Conservation (phyloP, 1,284 basidiomycete species). For the Naganishia cerealis region DNA sequence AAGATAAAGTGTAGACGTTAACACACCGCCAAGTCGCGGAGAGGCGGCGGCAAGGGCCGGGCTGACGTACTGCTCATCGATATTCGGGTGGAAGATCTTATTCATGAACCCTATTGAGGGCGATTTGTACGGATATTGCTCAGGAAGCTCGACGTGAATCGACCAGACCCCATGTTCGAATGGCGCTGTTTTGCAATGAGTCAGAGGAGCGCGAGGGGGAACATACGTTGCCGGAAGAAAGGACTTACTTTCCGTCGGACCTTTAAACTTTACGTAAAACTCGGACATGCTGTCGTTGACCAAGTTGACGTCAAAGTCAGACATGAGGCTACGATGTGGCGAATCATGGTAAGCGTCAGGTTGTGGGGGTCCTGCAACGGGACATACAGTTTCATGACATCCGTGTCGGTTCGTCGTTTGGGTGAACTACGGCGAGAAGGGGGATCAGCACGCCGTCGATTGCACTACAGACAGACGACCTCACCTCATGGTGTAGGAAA, state of each 20-base stretch:
- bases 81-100: slow-evolving; percentile 99
- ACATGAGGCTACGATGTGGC: slow-evolving; percentile 61
- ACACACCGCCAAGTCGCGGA: slow-evolving; percentile 38
- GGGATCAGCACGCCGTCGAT: not conserved
- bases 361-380: not conserved
- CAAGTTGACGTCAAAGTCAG: slow-evolving; percentile 92
- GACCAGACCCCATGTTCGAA: slow-evolving; percentile 97
- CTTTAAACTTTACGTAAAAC: slow-evolving; percentile 94
- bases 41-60: not conserved
- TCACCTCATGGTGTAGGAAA: not conserved
- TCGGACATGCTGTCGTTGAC: slow-evolving; percentile 99
- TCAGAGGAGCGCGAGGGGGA: slow-evolving; percentile 22
- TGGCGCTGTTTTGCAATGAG: slow-evolving; percentile 68
- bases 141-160: slow-evolving; percentile 98
- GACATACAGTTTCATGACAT: slow-evolving; percentile 96
- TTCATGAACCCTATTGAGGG: slow-evolving; percentile 99
- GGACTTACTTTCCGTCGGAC: slow-evolving; percentile 85
- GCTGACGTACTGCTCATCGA: slow-evolving; percentile 86
- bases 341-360: slow-evolving; percentile 17
- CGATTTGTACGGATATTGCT: slow-evolving; percentile 98
- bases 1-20: slow-evolving; percentile 35
- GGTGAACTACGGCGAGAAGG: slow-evolving; percentile 58
- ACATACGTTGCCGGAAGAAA: not conserved
- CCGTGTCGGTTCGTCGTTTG: slow-evolving; percentile 95
- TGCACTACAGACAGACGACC: not conserved